Percentiles rank a stretch among this genome's conserved stretches.
Conservation (phyloP, 176 grass and related monocot species). For the Tillandsia fasciculata region DNA sequence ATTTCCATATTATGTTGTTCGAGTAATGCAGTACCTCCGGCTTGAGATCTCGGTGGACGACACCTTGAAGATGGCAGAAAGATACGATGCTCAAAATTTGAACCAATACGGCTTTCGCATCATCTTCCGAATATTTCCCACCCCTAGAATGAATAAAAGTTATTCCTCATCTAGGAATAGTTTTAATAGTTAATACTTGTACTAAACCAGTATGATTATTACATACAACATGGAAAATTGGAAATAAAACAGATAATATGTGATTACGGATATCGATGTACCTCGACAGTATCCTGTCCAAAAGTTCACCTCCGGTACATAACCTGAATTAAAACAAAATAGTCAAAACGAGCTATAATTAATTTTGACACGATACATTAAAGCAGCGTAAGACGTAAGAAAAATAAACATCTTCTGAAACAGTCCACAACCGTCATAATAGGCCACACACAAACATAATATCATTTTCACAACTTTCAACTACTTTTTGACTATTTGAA, state of each 20-base stretch:
- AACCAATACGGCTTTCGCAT: constrained; percentile 81
- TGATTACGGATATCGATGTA: constrained; percentile 16
- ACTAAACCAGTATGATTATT: not conserved
- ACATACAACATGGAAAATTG: not conserved
- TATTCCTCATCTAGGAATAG: not conserved
- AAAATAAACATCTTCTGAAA: not conserved
- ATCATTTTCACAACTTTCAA: no score
- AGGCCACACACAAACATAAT: no score
- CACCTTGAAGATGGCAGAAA: constrained; percentile 98
- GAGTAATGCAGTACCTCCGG: constrained; percentile 51
- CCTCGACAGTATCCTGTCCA: constrained; percentile 92
- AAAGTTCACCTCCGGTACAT: constrained; percentile 94
- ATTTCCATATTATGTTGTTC: not conserved
- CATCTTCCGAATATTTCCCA: constrained; percentile 98
- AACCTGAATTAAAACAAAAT: constrained; percentile 46
- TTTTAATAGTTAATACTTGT: constrained; percentile 3
- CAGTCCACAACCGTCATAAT: not conserved
- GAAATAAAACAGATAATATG: not conserved
- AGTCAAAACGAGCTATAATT: constrained; percentile 10
- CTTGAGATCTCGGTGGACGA: constrained; percentile 97
- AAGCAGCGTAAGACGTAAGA: not conserved
- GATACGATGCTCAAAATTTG: constrained; percentile 93
- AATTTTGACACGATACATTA: not conserved
- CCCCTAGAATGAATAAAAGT: constrained; percentile 39
- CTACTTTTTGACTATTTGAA: no score